Conservation (phyloP, 495 filamentous ascomycete genomes). For the Xylaria nigripes region DNA sequence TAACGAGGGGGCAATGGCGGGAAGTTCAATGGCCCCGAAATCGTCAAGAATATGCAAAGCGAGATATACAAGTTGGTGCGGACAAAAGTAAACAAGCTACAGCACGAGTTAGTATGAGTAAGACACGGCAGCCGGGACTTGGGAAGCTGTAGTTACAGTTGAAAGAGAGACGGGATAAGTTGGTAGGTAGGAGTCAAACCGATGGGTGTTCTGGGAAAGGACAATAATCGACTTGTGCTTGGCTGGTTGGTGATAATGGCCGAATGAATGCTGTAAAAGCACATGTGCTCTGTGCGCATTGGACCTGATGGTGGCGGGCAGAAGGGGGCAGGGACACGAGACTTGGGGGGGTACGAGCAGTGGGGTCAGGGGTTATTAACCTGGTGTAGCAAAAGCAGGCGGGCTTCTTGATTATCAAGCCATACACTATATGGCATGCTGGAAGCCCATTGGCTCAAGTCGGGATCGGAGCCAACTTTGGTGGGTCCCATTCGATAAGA, state of each 20-base stretch:
- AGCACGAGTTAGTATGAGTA: not conserved
- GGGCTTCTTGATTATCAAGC: conserved; percentile 6
- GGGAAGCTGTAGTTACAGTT: not conserved
- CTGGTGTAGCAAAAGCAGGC: not conserved
- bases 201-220: not conserved
- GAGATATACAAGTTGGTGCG: conserved; percentile 2
- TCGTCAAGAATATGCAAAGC: not conserved
- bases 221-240: not conserved
- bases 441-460: not conserved
- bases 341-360: not conserved
- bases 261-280: conserved; percentile 2
- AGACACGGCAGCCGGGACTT: not conserved
- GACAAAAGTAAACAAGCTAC: not conserved
- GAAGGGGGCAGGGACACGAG: not conserved
- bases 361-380: conserved; percentile 3
- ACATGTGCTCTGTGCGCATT: conserved; percentile 11
- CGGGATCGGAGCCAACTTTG: not conserved
- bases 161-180: not conserved
- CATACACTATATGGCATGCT: too few relatives aligned
- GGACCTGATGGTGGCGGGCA: not conserved
- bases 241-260: conserved; percentile 4
- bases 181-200: not conserved
- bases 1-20: not conserved
- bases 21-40: not conserved
- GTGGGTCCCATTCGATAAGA: not conserved